Evolutionary conservation across 495 filamentous ascomycete species (phyloP), one percentile per base, ranked within the genome.

Genomic region (Glutinoglossum americanum): DNA sequence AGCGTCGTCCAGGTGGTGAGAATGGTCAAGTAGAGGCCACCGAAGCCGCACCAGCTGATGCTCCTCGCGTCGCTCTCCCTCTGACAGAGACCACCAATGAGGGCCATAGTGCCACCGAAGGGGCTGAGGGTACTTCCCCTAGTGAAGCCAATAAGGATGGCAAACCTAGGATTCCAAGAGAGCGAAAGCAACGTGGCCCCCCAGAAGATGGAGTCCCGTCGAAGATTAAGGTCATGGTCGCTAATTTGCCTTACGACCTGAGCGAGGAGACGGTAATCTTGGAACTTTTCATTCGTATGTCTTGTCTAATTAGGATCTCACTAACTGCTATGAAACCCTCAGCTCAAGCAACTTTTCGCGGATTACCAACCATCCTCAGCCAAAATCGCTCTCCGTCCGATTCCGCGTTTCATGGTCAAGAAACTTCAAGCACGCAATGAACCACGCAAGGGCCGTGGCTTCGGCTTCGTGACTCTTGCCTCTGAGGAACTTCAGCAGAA

Each of bases 201-300:
- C 92, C 92, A 26, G 92, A 95, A 70, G 93, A 98, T 70, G 92
- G 92, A 60, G 88, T 98, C 64, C 87, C 93, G 13, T 95, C 89
- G 70, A 94, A 94, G 81, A 98, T 83, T 73, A 98, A 98, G 83
- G 88, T 98, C 73, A 98, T 98, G 92, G 92, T 98, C 63, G 92
- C 92, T 62, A 98, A 98, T 76, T 79, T 98, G 23, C 92, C 92
- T 21, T 98, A 98, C 69, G 92, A 98, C 72, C 77, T 97, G 63
- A 89, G 80, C 64, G 93, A 98, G 73, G 93, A 96, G 60, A 94
- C 90, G 84, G 90, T 92, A 69, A 57, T 74, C 68, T 60, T 39
- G 39, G 33, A 58, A 59, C 55, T 21, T 57, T 61, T 32, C 9
- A 21, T 21, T 28, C 44, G n/a, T 28, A 7, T 47, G 13, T 21